Evolutionary conservation across 2,329 filamentous ascomycete genomes (phyloP).

Genomic region (Nannizzia gypsea): DNA sequence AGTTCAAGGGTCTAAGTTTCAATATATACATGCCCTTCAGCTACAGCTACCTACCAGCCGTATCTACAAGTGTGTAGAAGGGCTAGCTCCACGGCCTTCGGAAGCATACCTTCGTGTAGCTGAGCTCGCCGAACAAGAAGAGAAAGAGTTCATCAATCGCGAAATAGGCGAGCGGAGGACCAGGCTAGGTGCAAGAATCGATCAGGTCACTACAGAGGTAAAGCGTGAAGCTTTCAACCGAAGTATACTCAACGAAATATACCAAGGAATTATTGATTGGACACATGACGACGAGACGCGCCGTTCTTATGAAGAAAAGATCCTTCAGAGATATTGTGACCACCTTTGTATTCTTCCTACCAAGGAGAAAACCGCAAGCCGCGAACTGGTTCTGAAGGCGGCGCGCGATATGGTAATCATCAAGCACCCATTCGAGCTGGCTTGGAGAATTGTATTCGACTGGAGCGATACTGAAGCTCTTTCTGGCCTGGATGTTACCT

Average conservation of each 20-base stretch:
- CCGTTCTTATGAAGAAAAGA: slow-evolving; percentile 78
- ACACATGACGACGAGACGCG: slow-evolving; percentile 72
- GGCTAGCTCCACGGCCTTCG: slow-evolving; percentile 65
- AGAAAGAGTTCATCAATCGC: slow-evolving; percentile 78
- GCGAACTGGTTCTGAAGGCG: slow-evolving; percentile 59
- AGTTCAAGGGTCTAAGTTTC: slow-evolving; percentile 55
- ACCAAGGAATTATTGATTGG: slow-evolving; percentile 81
- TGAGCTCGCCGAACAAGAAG: slow-evolving; percentile 71
- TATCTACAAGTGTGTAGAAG: slow-evolving; percentile 72
- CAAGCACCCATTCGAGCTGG: slow-evolving; percentile 75
- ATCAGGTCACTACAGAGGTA: slow-evolving; percentile 73
- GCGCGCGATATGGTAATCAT: slow-evolving; percentile 93
- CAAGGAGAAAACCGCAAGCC: slow-evolving; percentile 58
- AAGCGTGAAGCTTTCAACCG: slow-evolving; percentile 69
- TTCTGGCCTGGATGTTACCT: slow-evolving; percentile 61
- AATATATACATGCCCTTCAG: slow-evolving; percentile 65
- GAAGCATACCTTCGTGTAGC: slow-evolving; percentile 72
- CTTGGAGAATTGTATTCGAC: slow-evolving; percentile 83
- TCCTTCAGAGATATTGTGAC: slow-evolving; percentile 71
- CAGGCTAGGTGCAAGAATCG: slow-evolving; percentile 69
- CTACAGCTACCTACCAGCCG: slow-evolving; percentile 68
- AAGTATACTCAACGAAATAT: slow-evolving; percentile 69
- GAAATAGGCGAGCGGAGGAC: slow-evolving; percentile 83
- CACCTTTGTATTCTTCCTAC: slow-evolving; percentile 56
- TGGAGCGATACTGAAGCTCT: slow-evolving; percentile 72